Evolutionary conservation across 1,139 yeast species (phyloP).

Genomic region (Candida sanyaensis): DNA sequence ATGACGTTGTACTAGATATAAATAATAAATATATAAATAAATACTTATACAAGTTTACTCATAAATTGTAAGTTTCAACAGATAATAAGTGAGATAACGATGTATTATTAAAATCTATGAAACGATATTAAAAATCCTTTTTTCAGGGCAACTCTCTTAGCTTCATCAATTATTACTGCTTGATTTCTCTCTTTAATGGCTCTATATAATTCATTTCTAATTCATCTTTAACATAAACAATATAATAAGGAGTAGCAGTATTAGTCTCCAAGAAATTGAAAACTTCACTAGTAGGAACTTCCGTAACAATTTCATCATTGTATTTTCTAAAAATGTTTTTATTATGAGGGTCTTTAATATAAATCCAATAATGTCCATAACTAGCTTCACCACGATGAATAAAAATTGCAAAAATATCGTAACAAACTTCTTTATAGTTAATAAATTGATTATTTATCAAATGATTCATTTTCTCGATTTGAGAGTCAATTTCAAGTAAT

Average conservation of each 20-base stretch:
- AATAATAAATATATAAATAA: not conserved
- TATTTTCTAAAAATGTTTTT: slow-evolving; percentile 77
- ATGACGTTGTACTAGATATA: not conserved
- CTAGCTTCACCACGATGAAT: slow-evolving; percentile 96
- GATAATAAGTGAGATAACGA: no score
- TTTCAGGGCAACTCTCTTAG: no score
- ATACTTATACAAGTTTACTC: no score
- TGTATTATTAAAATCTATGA: no score
- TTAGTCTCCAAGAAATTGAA: slow-evolving; percentile 71
- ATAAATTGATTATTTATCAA: slow-evolving; percentile 61
- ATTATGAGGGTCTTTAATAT: slow-evolving; percentile 72
- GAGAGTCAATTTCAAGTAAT: slow-evolving; percentile 32
- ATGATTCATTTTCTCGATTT: slow-evolving; percentile 43
- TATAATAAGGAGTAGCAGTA: slow-evolving; percentile 91
- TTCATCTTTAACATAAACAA: slow-evolving; percentile 77
- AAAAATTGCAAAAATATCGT: slow-evolving; percentile 85
- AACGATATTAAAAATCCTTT: no score
- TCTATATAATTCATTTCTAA: slow-evolving; percentile 61
- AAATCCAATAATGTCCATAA: slow-evolving; percentile 96
- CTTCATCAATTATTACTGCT: not conserved
- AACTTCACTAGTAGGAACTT: slow-evolving; percentile 74
- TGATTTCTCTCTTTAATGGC: slow-evolving; percentile 56
- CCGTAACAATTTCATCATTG: slow-evolving; percentile 88
- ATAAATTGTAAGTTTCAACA: no score
- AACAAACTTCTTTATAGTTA: slow-evolving; percentile 63